phyloP scores from a whole-genome alignment of 306 rosid genomes.

The Trifolium subterraneum region DNA sequence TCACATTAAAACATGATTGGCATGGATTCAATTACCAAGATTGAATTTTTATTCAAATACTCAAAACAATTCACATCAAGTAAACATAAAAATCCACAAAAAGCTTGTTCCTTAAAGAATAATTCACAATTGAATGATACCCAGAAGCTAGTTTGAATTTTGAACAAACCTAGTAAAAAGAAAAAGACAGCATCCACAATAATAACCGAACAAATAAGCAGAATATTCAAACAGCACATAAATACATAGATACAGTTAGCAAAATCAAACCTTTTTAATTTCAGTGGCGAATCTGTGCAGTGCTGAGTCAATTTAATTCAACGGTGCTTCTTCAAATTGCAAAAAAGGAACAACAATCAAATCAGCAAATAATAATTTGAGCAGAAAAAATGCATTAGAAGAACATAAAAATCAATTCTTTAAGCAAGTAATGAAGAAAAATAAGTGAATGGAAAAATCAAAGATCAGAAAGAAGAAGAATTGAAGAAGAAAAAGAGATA shows the following conservation, averaged over 20 bases:
- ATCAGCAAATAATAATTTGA: slow-evolving; percentile 35
- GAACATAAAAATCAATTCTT: slow-evolving; percentile 39
- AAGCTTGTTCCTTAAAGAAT: slow-evolving; percentile 5
- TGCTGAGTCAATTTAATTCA: slow-evolving; percentile 56
- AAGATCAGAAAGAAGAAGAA: slow-evolving; percentile 43
- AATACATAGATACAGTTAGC: slow-evolving; percentile 12
- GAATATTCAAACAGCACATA: slow-evolving; percentile 50
- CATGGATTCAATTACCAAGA: slow-evolving; percentile 31
- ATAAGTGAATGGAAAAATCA: slow-evolving; percentile 44
- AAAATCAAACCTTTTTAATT: slow-evolving; percentile 48
- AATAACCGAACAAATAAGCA: slow-evolving; percentile 29
- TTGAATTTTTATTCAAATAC: neutral
- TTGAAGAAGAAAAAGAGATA: slow-evolving; percentile 18
- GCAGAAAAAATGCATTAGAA: slow-evolving; percentile 33
- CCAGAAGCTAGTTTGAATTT: slow-evolving; percentile 35
- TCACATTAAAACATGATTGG: slow-evolving; percentile 16
- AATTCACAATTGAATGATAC: slow-evolving; percentile 36
- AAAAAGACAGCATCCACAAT: slow-evolving; percentile 19
- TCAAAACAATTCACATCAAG: slow-evolving; percentile 37
- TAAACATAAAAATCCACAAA: slow-evolving; percentile 14
- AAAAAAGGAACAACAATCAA: slow-evolving; percentile 42
- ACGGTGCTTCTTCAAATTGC: slow-evolving; percentile 48
- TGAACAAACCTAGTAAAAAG: slow-evolving; percentile 31
- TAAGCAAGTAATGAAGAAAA: slow-evolving; percentile 32
- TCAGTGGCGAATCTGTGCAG: slow-evolving; percentile 46